Percentiles rank a stretch among this genome's conserved stretches.
Conservation (phyloP, 495 filamentous ascomycete species). For the Penicillium salamii region DNA sequence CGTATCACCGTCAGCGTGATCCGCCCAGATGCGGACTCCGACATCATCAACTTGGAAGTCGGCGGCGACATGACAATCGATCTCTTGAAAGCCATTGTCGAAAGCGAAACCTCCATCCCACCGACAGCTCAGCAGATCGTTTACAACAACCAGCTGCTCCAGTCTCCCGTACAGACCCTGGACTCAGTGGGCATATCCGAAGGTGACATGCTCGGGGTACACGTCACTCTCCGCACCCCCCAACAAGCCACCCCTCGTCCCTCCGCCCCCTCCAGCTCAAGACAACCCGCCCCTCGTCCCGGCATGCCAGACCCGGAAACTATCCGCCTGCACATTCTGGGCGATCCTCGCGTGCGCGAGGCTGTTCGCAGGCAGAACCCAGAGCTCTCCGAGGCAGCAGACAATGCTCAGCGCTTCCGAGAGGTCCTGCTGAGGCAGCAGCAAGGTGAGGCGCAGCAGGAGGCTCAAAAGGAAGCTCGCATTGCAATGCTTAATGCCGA, state of each 20-base stretch:
- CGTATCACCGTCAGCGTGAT: slow-evolving; percentile 85
- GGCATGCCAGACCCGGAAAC: slow-evolving; percentile 70
- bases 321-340: slow-evolving; percentile 77
- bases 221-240: slow-evolving; percentile 50
- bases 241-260: slow-evolving; percentile 6
- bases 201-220: slow-evolving; percentile 89
- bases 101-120: slow-evolving; percentile 57
- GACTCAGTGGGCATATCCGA: slow-evolving; percentile 78
- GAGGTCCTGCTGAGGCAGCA: slow-evolving; percentile 63
- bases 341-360: slow-evolving; percentile 67
- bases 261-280: slow-evolving; percentile 25
- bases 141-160: slow-evolving; percentile 83
- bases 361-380: slow-evolving; percentile 68
- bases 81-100: slow-evolving; percentile 81
- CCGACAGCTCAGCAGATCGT: slow-evolving; percentile 59
- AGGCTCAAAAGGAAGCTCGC: slow-evolving; percentile 73
- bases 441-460: slow-evolving; percentile 63
- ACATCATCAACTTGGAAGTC: slow-evolving; percentile 82
- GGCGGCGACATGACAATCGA: slow-evolving; percentile 79
- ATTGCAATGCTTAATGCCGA: slow-evolving; percentile 82
- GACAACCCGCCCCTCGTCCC: slow-evolving; percentile 40
- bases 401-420: slow-evolving; percentile 73
- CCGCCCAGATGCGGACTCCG: slow-evolving; percentile 68
- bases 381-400: slow-evolving; percentile 71
- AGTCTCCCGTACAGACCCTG: slow-evolving; percentile 73